Conservation (phyloP, 805 yeast species). For the Candida loeiensis region DNA sequence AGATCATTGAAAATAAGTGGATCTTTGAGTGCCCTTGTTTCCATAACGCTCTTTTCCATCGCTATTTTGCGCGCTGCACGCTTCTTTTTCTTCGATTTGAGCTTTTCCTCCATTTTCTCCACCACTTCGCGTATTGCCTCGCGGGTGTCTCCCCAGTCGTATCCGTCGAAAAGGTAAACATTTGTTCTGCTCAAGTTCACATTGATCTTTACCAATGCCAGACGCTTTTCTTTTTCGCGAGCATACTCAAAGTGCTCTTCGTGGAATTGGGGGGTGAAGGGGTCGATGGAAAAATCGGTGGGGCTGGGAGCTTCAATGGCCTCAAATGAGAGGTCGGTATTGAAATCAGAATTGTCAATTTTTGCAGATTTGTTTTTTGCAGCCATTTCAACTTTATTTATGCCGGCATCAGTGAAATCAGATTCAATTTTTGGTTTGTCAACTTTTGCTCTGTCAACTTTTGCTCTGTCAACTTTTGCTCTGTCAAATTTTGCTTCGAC, state of each 20-base stretch:
- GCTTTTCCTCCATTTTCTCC: slow-evolving; percentile 53
- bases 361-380: no score
- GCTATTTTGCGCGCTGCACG: slow-evolving; percentile 5
- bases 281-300: no score
- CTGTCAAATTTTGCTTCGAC: no score
- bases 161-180: slow-evolving; percentile 77
- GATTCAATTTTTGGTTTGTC: no score
- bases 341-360: no score
- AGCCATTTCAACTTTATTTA: no score
- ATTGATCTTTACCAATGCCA: slow-evolving; percentile 26
- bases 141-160: slow-evolving; percentile 84
- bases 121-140: slow-evolving; percentile 63
- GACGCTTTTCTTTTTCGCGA: slow-evolving; percentile 2
- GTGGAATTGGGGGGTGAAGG: slow-evolving; percentile 15
- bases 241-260: slow-evolving; percentile 24
- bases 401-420: no score
- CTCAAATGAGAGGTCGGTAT: no score
- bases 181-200: slow-evolving; percentile 36
- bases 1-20: slow-evolving; percentile 4
- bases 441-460: no score
- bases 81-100: slow-evolving; percentile 25
- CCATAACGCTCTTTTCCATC: not conserved
- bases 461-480: no score
- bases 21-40: not conserved
- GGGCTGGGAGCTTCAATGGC: no score